phyloP scores from a whole-genome alignment of 129 eudicot species.

The Escallonia rubra region DNA sequence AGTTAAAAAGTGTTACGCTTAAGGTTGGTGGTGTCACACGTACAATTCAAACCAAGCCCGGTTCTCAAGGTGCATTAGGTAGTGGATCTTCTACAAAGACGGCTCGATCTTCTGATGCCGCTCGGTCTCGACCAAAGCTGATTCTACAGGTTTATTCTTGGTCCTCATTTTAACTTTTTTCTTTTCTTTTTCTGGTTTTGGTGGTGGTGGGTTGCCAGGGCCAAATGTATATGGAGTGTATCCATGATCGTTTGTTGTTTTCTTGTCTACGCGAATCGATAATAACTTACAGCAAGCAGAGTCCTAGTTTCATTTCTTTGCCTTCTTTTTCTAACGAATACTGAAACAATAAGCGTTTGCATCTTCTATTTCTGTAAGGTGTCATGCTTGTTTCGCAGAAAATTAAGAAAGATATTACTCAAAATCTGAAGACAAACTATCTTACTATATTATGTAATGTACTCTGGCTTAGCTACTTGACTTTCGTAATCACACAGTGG shows the following conservation, averaged over 20 bases:
- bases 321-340: too few relatives aligned
- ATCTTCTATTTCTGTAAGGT: too few relatives aligned
- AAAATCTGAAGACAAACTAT: neutral
- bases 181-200: too few relatives aligned
- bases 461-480: neutral
- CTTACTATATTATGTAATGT: neutral
- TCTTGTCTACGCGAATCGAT: too few relatives aligned
- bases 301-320: too few relatives aligned
- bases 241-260: too few relatives aligned
- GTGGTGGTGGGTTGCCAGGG: too few relatives aligned
- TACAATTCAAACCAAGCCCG: conserved; percentile 73
- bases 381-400: neutral
- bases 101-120: conserved; percentile 36
- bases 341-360: too few relatives aligned
- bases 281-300: too few relatives aligned
- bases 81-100: conserved; percentile 34
- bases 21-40: conserved; percentile 86
- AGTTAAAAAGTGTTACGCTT: conserved; percentile 68
- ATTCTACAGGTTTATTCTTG: conserved; percentile 42
- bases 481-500: neutral
- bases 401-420: neutral
- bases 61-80: conserved; percentile 29
- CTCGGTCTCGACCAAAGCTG: conserved; percentile 43
- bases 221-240: too few relatives aligned
- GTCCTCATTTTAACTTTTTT: too few relatives aligned